Base-by-base conservation (phyloP, 1,284 basidiomycete species). In the Ganoderma multipileum region DNA sequence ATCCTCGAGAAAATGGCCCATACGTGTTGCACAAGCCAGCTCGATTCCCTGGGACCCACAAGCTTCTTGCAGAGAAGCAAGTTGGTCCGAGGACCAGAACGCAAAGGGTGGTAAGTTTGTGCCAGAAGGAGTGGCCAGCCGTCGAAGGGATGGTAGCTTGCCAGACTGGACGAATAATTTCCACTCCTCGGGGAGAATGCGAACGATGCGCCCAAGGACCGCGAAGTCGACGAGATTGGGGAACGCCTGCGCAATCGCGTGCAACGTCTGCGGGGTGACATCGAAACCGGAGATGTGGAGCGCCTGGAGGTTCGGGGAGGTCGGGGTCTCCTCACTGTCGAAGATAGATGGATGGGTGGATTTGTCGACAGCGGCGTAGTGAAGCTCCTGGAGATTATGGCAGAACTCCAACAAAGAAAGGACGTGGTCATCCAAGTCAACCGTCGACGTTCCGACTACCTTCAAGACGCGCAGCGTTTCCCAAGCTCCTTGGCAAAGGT, bases 161-260 rank as follows among this genome's bases (percentile, higher is more conserved):
- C 81, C 79, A 36, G 79, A 82, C 11, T 68, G 61, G 42, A 87
- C 72, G 65, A 85, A 83, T 20, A 73, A 61, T 11, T 72, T 74
- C 86, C 85, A 87, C 68, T 84, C 82, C 26, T 78, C 68, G 20
- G 80, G 69, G 9, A 76, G 71, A 26, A 86, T 70, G 44, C 78
- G 76, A 11, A 82, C 76, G 50, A 72, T 76, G 23, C 84, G 79
- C 12, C 85, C 85, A 2, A 75, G 74, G 28, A 87, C 76, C 8
- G 74, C 75, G 55, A 88, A 74, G 50, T 81, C 78, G 72, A 82
- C 79, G 65, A 88, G 70, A 52, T 79, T 77, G n/a, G 70, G 75
- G 68, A 82, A 87, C 42, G 75, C 72, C 57, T 76, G 74, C 11
- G 74, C 73, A 3, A 88, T 77, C 38, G 74, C 70, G 26, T 64